A percentile compares a stretch with the other conserved stretches of the same genome.
These are phyloP conservation scores for Daldinia loculata DNA, from an alignment of 495 filamentous ascomycete species.

Conservation along the genomic window DNA sequence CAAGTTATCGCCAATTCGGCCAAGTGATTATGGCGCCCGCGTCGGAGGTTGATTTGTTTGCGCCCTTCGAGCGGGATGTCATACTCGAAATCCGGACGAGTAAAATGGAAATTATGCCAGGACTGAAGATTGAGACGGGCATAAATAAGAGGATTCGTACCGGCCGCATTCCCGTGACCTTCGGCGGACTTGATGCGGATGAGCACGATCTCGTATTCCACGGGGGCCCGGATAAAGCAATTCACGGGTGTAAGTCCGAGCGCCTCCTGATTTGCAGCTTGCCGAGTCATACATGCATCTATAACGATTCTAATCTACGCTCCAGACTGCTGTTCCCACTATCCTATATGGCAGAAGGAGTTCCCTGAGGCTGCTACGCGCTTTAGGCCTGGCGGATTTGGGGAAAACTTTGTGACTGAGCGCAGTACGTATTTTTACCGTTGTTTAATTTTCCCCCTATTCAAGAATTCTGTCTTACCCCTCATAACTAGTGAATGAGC, in stretches of 20 bases:
- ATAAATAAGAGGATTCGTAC: conserved; percentile 60
- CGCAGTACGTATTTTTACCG: conserved; percentile 33
- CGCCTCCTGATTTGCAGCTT: neutral
- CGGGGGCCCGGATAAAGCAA: conserved; percentile 63
- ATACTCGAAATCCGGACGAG: conserved; percentile 63
- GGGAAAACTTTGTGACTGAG: conserved; percentile 63
- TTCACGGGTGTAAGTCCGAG: conserved; percentile 61
- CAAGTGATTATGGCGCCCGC: conserved; percentile 32
- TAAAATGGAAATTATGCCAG: conserved; percentile 58
- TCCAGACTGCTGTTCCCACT: conserved; percentile 62
- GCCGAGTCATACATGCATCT: neutral
- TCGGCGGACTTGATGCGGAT: conserved; percentile 59
- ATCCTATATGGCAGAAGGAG: conserved; percentile 56
- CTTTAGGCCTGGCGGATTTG: conserved; percentile 63
- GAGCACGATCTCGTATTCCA: conserved; percentile 66
- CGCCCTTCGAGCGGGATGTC: conserved; percentile 54
- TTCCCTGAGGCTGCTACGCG: conserved; percentile 51
- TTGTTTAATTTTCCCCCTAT: conserved; percentile 13
- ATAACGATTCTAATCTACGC: conserved; percentile 9
- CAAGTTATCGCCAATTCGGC: neutral
- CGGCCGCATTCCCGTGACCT: conserved; percentile 54
- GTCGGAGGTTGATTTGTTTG: conserved; percentile 48
- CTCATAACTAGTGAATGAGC: conserved; percentile 58
- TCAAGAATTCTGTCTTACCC: neutral
- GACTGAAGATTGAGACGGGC: conserved; percentile 54